Evolutionary conservation across 495 filamentous ascomycete genomes (phyloP).

Genomic region (Hyaloscypha variabilis): DNA sequence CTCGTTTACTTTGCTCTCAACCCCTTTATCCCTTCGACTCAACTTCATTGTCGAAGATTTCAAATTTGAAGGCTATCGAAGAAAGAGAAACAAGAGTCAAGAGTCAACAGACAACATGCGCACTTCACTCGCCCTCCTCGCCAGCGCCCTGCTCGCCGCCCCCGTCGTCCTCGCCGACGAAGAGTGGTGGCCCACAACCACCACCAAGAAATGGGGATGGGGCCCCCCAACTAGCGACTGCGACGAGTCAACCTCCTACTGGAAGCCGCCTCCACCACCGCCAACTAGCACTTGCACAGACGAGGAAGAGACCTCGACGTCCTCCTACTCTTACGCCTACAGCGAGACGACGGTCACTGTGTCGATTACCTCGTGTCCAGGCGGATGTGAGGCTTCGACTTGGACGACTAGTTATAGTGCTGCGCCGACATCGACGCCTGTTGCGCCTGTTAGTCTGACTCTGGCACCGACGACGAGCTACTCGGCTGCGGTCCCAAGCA

Average conservation of each 20-base stretch:
- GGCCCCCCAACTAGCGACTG: background rate
- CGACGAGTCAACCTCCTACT: background rate
- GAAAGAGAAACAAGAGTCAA: background rate
- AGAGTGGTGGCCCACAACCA: background rate
- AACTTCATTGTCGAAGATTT: no score
- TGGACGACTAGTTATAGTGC: background rate
- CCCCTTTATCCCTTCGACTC: no score
- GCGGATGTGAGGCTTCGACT: background rate
- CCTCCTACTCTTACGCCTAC: no score
- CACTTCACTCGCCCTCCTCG: background rate
- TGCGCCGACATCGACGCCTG: background rate
- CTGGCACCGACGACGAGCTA: background rate
- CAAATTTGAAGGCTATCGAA: no score
- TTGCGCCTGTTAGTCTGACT: no score
- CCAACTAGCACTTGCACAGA: no score
- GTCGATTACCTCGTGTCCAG: background rate
- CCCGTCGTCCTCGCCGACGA: background rate
- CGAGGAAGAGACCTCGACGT: background rate
- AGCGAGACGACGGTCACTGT: no score
- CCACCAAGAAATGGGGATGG: background rate
- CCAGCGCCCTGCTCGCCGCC: background rate
- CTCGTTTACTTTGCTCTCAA: no score
- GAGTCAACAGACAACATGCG: background rate
- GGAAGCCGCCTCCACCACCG: background rate
- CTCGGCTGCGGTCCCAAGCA: background rate